Conservation (phyloP, 108 stramenopile species). For the Chaetoceros tenuissimus region DNA sequence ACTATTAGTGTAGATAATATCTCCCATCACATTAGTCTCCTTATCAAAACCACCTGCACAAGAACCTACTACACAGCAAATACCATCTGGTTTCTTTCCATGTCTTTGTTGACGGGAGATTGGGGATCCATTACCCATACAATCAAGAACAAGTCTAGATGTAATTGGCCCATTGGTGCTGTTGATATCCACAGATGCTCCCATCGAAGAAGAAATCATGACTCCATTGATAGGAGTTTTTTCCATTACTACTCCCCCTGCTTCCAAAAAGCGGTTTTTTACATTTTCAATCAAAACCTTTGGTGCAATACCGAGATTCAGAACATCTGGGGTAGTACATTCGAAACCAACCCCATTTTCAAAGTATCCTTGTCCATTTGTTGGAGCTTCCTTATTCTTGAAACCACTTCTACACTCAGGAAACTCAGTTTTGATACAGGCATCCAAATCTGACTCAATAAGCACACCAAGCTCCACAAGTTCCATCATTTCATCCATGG, state of each 20-base stretch:
- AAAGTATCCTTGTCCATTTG: slow-evolving; percentile 62
- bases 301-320: slow-evolving; percentile 75
- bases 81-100: slow-evolving; percentile 77
- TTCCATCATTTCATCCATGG: slow-evolving; percentile 74
- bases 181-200: slow-evolving; percentile 67
- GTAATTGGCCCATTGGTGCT: slow-evolving; percentile 59
- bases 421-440: slow-evolving; percentile 65
- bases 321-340: slow-evolving; percentile 56
- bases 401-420: slow-evolving; percentile 68
- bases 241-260: slow-evolving; percentile 59
- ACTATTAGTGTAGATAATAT: slow-evolving; percentile 89
- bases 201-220: slow-evolving; percentile 52
- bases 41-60: slow-evolving; percentile 78
- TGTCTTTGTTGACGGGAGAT: slow-evolving; percentile 79
- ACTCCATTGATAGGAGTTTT: slow-evolving; percentile 54
- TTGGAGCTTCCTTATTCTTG: slow-evolving; percentile 64
- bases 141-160: slow-evolving; percentile 79
- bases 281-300: slow-evolving; percentile 49
- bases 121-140: slow-evolving; percentile 90
- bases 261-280: slow-evolving; percentile 32
- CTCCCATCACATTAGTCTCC: slow-evolving; percentile 68
- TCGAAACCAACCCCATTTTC: slow-evolving; percentile 76
- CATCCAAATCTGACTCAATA: slow-evolving; percentile 68
- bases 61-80: slow-evolving; percentile 85
- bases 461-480: slow-evolving; percentile 70